phyloP scores from a whole-genome alignment of 805 yeast genomes.

The Ogataea haglerorum region DNA sequence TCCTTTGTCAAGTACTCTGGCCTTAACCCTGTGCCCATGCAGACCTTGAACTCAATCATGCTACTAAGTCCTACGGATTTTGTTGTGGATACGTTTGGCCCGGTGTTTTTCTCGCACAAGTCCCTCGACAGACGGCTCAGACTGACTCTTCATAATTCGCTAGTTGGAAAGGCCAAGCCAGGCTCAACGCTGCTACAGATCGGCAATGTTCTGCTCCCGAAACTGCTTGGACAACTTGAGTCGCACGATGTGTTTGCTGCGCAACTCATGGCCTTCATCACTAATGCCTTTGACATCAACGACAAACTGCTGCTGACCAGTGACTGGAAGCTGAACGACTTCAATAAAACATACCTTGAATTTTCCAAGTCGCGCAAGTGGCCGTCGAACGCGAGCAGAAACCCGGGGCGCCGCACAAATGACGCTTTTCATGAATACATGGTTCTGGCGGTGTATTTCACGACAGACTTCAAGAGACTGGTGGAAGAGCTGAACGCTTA shows the following conservation, averaged over 20 bases:
- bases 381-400: slow-evolving; percentile 12
- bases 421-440: slow-evolving; percentile 19
- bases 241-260: slow-evolving; percentile 25
- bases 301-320: slow-evolving; percentile 29
- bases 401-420: slow-evolving; percentile 10
- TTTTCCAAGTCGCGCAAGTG: slow-evolving; percentile 19
- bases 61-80: slow-evolving; percentile 20
- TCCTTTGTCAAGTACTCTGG: slow-evolving; percentile 12
- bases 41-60: slow-evolving; percentile 25
- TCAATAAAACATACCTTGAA: slow-evolving; percentile 17
- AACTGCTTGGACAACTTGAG: slow-evolving; percentile 17
- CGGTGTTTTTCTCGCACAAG: slow-evolving; percentile 16
- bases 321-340: slow-evolving; percentile 28
- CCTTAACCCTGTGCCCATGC: slow-evolving; percentile 25
- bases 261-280: slow-evolving; percentile 23
- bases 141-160: slow-evolving; percentile 24
- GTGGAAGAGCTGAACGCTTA: slow-evolving; percentile 18
- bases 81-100: slow-evolving; percentile 21
- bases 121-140: slow-evolving; percentile 16
- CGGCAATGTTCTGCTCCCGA: slow-evolving; percentile 26
- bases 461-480: slow-evolving; percentile 15
- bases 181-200: slow-evolving; percentile 31
- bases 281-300: slow-evolving; percentile 26
- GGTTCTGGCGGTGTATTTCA: slow-evolving; percentile 16
- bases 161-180: slow-evolving; percentile 32